Evolutionary conservation across 164 flowering plant species (phyloP), one percentile per base, ranked within the genome.

Genomic region (Liriodendron chinense): DNA sequence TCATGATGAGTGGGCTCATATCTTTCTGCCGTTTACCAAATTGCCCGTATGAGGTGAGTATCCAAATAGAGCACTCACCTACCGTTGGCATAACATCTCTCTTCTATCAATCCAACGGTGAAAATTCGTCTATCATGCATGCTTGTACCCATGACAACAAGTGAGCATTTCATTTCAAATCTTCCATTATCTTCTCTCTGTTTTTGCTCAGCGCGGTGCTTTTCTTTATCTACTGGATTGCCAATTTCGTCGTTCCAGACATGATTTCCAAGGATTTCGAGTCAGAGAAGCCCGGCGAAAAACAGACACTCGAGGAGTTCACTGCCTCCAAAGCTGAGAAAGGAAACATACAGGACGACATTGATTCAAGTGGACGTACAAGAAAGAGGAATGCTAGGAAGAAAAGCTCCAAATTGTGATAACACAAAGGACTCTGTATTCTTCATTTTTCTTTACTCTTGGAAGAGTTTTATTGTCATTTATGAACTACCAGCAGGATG

Each of bases 241-340:
- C 85, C 50, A 86, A 88, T 76, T 88, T 88, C 66, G 76, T 88
- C 12, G 87, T 84, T 24, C 89, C 91, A 12, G 74, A 76, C 62
- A 13, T 84, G 26, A 66, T 87, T 59, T 16, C 76, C 71, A 85
- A 83, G 74, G 9, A 77, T 64, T 21, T 74, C 22, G 26, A 65
- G 24, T 57, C 66, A 14, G 79, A 82, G 21, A 62, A 78, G 59
- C 20, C 57, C n/a, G 49, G 34, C 26, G 80, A 80, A 72, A 80
- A 78, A 4, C 77, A 82, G 72, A 23, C 66, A n/a, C n/a, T 34
- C 2, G 25, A 59, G 21, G 78, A 78, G 2, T 62, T 65, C 53
- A 72, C 53, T 22, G 47, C 74, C 23, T 1, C 18, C 9, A 64
- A 68, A 65, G 72, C 66, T 25, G 69, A 76, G 47, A 69, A 26